Evolutionary conservation across 345 rosid genomes (phyloP), one percentile per base, ranked within the genome.

Genomic region (Populus deltoides): DNA sequence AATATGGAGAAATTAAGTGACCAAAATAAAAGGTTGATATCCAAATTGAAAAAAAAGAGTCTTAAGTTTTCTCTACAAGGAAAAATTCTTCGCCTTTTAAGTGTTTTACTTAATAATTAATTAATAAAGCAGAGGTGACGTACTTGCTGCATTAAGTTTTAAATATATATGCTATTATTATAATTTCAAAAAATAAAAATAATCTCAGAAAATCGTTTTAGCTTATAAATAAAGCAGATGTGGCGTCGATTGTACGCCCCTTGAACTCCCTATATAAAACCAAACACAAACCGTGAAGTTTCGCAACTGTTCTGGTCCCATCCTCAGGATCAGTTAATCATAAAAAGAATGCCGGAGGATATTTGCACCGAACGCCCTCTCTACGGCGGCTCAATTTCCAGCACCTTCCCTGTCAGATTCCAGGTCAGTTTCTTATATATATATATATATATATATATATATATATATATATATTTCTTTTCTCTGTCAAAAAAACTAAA

Each of bases 331-430:
- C 15, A 41, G 45, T 41, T 41, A 41, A 41, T 41, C 45, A 10
- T 0, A 33, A 4, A 33, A 33, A 77, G 68, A 70, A 91, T 91
- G 91, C 74, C 87, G 17, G 74, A 12, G 31, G 93, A 89, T 66
- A 29, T 33, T 5, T 74, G 43, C 78, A 22, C 86, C 5, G 86
- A 79, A 75, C 86, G 88, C 16, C 86, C 84, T 55, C 77, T 93
- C 80, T 90, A 89, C 39, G 96, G 97, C 8, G 97, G 92, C 36
- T 89, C 96, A 27, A 85, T 91, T 75, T 80, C 84, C 16, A 78
- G 79, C 36, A 59, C 80, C 5, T 88, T 91, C 77, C 93, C 93
- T 2, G 77, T 74, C 17, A 79, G 96, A 78, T 91, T 93, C 82
- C 85, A 89, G 93, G 94, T 88, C 55, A 29, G 69, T 68, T 53